A percentile compares a stretch with the other conserved stretches of the same genome.
Conservation (phyloP, 2,329 filamentous ascomycete genomes). For the Sporothrix brunneoviolacea region DNA sequence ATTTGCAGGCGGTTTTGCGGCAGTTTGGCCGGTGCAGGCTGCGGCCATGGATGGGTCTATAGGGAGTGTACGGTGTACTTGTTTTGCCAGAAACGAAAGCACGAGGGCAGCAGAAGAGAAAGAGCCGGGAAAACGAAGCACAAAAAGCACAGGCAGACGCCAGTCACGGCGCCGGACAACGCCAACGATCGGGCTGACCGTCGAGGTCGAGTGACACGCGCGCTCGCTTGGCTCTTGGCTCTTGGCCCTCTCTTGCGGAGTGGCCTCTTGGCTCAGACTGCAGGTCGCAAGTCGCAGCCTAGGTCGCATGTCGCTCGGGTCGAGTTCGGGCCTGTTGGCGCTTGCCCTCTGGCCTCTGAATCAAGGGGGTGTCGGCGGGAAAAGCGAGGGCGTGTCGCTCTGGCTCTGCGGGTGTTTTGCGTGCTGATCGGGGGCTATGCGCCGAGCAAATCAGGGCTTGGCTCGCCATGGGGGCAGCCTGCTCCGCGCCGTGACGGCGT, state of each 20-base stretch:
- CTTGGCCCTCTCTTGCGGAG: background rate
- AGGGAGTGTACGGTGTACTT: too few species aligned
- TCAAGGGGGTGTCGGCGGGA: too few species aligned
- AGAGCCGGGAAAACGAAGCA: background rate
- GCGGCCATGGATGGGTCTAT: too few species aligned
- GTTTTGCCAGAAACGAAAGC: too few species aligned
- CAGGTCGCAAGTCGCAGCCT: background rate
- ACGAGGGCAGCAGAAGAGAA: too few species aligned
- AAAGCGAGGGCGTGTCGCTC: too few species aligned
- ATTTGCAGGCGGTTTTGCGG: too few species aligned
- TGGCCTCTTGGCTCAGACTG: too few species aligned
- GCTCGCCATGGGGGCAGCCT: background rate
- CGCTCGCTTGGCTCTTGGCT: conserved; percentile 12
- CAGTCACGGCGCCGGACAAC: background rate
- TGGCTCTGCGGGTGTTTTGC: conserved; percentile 3
- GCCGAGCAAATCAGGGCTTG: conserved; percentile 9
- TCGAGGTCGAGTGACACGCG: conserved; percentile 13
- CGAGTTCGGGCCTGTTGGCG: too few species aligned
- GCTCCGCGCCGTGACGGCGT: background rate
- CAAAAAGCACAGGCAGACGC: background rate
- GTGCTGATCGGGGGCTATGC: conserved; percentile 3
- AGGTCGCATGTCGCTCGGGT: background rate
- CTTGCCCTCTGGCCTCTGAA: too few species aligned
- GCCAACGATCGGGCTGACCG: background rate
- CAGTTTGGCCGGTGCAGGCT: too few species aligned